Conservation (phyloP, 2,329 filamentous ascomycete species). For the Paecilomyces niveus region DNA sequence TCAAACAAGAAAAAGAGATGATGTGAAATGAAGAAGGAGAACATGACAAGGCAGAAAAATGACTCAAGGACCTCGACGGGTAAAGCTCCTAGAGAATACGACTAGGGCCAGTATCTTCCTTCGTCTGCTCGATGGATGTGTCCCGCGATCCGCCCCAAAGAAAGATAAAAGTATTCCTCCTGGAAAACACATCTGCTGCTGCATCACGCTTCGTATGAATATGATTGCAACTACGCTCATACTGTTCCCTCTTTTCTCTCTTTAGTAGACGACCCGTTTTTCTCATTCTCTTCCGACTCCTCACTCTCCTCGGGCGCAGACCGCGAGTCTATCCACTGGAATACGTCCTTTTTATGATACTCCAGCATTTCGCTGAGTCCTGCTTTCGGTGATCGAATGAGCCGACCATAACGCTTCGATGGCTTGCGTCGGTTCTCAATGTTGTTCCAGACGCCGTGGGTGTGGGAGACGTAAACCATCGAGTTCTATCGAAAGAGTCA, state of each 20-base stretch:
- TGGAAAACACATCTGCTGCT: too few relatives aligned
- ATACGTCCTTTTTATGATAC: slow-evolving; percentile 45
- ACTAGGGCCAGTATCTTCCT: too few relatives aligned
- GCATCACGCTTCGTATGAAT: neutral
- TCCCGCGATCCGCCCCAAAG: too few relatives aligned
- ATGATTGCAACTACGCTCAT: neutral
- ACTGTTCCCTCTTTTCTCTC: neutral
- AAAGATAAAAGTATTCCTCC: too few relatives aligned
- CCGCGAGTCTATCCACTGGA: slow-evolving; percentile 38
- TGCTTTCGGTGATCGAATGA: slow-evolving; percentile 40
- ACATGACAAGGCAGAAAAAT: too few relatives aligned
- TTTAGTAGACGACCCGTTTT: neutral
- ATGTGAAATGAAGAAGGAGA: too few relatives aligned
- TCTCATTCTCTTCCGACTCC: slow-evolving; percentile 17
- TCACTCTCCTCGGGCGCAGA: slow-evolving; percentile 18
- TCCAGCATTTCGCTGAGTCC: slow-evolving; percentile 52
- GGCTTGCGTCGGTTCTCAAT: slow-evolving; percentile 50
- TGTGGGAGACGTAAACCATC: slow-evolving; percentile 65
- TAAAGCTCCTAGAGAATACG: too few relatives aligned
- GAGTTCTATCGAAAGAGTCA: slow-evolving; percentile 48
- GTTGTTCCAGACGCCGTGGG: slow-evolving; percentile 70
- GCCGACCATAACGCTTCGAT: slow-evolving; percentile 51
- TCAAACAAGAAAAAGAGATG: too few relatives aligned
- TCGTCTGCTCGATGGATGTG: too few relatives aligned
- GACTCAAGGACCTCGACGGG: too few relatives aligned